These are phyloP conservation scores for Onygenales sp. DNA, from an alignment of 2,329 filamentous ascomycete species.

Conservation along the genomic window DNA sequence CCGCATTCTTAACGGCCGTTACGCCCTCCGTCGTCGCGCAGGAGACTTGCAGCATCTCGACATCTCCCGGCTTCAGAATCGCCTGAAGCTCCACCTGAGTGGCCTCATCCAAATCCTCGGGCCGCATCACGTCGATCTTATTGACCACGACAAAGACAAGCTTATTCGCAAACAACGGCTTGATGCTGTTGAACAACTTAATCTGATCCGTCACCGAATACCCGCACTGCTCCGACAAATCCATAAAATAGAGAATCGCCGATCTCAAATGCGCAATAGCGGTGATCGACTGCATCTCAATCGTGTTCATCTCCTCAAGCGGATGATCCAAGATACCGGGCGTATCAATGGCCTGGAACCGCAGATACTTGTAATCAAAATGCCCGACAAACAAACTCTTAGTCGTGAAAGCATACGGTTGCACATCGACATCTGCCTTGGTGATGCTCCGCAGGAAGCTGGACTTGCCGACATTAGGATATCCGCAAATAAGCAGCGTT, in stretches of 20 bases:
- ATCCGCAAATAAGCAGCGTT: constrained; percentile 91
- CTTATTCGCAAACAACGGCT: constrained; percentile 94
- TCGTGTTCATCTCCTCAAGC: constrained; percentile 98
- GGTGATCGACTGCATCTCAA: constrained; percentile 98
- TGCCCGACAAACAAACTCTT: constrained; percentile 96
- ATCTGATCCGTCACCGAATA: constrained; percentile 91
- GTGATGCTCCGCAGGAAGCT: constrained; percentile 90
- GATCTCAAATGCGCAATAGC: constrained; percentile 94
- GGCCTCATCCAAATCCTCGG: constrained; percentile 75
- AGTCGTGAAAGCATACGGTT: constrained; percentile 97
- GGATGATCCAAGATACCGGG: constrained; percentile 97
- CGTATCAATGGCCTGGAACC: constrained; percentile 91
- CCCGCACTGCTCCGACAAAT: constrained; percentile 91
- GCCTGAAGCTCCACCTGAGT: constrained; percentile 68
- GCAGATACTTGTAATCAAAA: constrained; percentile 91
- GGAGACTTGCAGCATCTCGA: constrained; percentile 85
- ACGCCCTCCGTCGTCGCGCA: constrained; percentile 94
- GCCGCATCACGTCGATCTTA: constrained; percentile 89
- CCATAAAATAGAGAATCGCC: constrained; percentile 96
- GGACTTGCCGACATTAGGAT: constrained; percentile 96
- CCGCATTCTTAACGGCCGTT: constrained; percentile 88
- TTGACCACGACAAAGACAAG: constrained; percentile 94
- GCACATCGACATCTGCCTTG: constrained; percentile 88
- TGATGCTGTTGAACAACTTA: constrained; percentile 90
- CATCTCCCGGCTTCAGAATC: constrained; percentile 76